Evolutionary conservation across 352 stramenopile species (phyloP), one percentile per base, ranked within the genome.

Genomic region (Blastocystis sp.): DNA sequence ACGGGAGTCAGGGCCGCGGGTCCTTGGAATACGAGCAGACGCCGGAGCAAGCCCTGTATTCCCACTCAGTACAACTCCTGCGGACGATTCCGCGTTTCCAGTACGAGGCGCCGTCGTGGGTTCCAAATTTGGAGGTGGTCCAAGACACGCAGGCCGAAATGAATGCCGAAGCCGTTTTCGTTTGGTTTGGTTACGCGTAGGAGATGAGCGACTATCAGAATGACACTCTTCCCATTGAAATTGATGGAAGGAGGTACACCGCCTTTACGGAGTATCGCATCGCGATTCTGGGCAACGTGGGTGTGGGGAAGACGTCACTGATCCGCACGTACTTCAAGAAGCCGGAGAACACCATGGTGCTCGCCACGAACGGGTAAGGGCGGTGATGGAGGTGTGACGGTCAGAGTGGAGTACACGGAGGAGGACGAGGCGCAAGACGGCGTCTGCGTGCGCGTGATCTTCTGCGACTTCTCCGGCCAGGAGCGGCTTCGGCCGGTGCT

Each of bases 401-500:
- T 6, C 43, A 76, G 65, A n/a, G 66, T 77, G 6, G 38, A 77
- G 19, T 77, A 77, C 52, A 21, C 54, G 24, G 38, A 57, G 17
- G 34, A 71, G 24, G 21, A 71, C 14, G 19, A 38, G 14, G 43
- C 19, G 24, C 14, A 2, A 38, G 66, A 77, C 17, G 66, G 42
- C 6, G 34, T 77, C 60, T 77, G 66, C 19, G 11, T 60, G 54
- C 66, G 66, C 40, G 34, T 77, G 2, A 77, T 54, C 24, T 77
- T 77, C 66, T 77, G 66, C 52, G 66, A 77, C 34, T 77, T 77
- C 60, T 77, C 66, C 4, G 66, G 66, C 28, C 66, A 77, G 34
- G 21, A 17, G 24, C 66, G 66, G n/a, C 60, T 77, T 60, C 52
- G 52, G 19, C 66, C 66, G 19, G 45, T 77, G 3, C 3, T 77